Percentiles rank a stretch among this genome's conserved stretches.
Evolutionary conservation across 257 asterid genomes (phyloP).

Genomic region (Handroanthus guayacan): DNA sequence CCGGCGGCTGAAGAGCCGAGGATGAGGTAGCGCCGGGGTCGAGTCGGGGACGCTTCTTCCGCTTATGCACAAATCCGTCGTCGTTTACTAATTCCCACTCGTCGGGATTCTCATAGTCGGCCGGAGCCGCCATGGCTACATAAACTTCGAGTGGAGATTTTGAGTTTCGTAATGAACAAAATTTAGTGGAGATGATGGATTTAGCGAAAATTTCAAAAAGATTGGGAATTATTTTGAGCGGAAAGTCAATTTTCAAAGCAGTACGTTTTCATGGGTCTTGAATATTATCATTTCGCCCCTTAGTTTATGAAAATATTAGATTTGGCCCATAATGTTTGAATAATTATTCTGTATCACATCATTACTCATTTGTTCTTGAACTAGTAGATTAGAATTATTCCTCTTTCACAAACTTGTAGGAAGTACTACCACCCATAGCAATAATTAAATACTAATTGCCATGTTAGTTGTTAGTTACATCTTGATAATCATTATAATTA

Average conservation of each 20-base stretch:
- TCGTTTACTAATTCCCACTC: slow-evolving; percentile 73
- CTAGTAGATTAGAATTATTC: too few species aligned
- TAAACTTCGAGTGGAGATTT: slow-evolving; percentile 30
- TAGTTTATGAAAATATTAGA: neutral
- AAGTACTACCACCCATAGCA: too few species aligned
- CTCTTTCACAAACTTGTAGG: too few species aligned
- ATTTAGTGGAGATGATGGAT: slow-evolving; percentile 22
- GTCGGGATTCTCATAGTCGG: slow-evolving; percentile 52
- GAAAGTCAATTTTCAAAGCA: slow-evolving; percentile 16
- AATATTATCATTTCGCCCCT: slow-evolving; percentile 32
- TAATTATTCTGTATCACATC: neutral
- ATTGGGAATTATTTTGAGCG: slow-evolving; percentile 44
- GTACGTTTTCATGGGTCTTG: neutral
- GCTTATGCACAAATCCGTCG: slow-evolving; percentile 74
- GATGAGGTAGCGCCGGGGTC: slow-evolving; percentile 41
- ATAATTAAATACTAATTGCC: too few species aligned
- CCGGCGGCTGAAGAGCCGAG: slow-evolving; percentile 54
- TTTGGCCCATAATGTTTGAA: neutral
- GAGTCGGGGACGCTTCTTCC: slow-evolving; percentile 57
- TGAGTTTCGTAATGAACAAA: slow-evolving; percentile 16
- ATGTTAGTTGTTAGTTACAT: too few species aligned
- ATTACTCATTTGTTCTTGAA: too few species aligned
- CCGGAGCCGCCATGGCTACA: slow-evolving; percentile 53
- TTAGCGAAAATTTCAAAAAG: slow-evolving; percentile 29
- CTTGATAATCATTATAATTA: too few species aligned